Percentiles rank a stretch among this genome's conserved stretches.
These are phyloP conservation scores for Schizopora paradoxa DNA, from an alignment of 1,284 basidiomycete genomes.

Conservation along the genomic window DNA sequence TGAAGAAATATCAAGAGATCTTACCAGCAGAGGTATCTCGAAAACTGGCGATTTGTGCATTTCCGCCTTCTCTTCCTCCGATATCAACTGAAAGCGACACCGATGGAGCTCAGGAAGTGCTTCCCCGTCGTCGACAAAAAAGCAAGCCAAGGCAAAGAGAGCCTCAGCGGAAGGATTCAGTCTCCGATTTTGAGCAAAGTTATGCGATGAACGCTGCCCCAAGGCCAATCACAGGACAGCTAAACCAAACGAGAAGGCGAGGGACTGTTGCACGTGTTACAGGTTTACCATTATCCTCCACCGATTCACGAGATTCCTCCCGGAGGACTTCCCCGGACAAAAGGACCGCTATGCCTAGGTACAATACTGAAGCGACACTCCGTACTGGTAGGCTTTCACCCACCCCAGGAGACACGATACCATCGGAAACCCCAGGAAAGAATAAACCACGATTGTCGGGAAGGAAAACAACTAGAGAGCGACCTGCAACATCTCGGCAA, in stretches of 20 bases:
- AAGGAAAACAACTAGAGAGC: slow-evolving; percentile 39
- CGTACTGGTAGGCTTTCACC: slow-evolving; percentile 42
- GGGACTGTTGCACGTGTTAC: slow-evolving; percentile 32
- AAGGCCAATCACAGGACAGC: no score
- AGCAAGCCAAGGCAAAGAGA: slow-evolving; percentile 38
- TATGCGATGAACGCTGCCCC: slow-evolving; percentile 87
- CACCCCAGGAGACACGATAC: slow-evolving; percentile 27
- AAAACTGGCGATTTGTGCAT: slow-evolving; percentile 62
- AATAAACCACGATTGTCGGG: slow-evolving; percentile 3
- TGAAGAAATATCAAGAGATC: slow-evolving; percentile 77
- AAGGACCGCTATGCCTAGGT: slow-evolving; percentile 38
- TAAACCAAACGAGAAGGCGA: slow-evolving; percentile 45
- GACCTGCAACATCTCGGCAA: slow-evolving; percentile 36
- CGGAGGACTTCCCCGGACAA: slow-evolving; percentile 71
- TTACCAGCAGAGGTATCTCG: slow-evolving; percentile 66
- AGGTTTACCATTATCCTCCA: slow-evolving; percentile 40
- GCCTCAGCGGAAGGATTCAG: slow-evolving; percentile 50
- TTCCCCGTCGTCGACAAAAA: slow-evolving; percentile 40
- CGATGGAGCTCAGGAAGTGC: slow-evolving; percentile 37
- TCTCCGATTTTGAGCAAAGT: slow-evolving; percentile 83
- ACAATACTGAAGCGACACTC: slow-evolving; percentile 32
- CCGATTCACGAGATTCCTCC: slow-evolving; percentile 57
- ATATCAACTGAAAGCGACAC: slow-evolving; percentile 62
- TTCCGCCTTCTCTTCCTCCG: slow-evolving; percentile 48
- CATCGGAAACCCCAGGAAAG: slow-evolving; percentile 14